These are phyloP conservation scores for Evansstolkia leycettana DNA, from an alignment of 495 filamentous ascomycete genomes.

Conservation along the genomic window DNA sequence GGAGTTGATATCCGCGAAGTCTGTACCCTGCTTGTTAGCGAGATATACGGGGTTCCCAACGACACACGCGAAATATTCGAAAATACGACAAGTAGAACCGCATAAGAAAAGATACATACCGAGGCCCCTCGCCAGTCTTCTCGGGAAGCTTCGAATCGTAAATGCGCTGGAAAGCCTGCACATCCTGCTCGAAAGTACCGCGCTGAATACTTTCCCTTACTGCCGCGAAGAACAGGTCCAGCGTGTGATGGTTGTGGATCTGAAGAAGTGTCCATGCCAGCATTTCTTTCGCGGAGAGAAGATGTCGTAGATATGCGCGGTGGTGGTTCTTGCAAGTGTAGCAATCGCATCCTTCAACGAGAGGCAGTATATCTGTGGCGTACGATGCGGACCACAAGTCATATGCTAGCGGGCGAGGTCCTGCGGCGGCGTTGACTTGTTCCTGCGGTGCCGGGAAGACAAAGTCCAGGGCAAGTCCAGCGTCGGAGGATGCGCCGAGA, in stretches of 20 bases:
- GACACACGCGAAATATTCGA: no score
- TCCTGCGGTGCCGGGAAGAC: constrained; percentile 40
- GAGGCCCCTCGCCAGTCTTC: constrained; percentile 64
- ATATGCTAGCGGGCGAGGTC: constrained; percentile 46
- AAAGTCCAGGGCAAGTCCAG: constrained; percentile 77
- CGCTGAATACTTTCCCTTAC: constrained; percentile 49
- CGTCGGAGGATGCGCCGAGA: constrained; percentile 60
- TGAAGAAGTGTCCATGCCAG: constrained; percentile 87
- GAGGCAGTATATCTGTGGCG: constrained; percentile 43
- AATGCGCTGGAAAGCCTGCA: constrained; percentile 36
- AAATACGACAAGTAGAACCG: background rate
- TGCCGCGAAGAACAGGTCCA: constrained; percentile 60
- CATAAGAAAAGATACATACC: constrained; percentile 29
- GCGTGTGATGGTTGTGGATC: constrained; percentile 69
- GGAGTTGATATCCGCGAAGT: constrained; percentile 75
- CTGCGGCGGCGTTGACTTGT: background rate
- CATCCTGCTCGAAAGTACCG: constrained; percentile 51
- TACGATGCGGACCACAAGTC: constrained; percentile 59
- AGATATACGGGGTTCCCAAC: no score
- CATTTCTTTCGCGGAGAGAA: constrained; percentile 87
- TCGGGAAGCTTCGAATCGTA: constrained; percentile 63
- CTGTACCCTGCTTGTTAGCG: constrained; percentile 18
- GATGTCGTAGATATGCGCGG: constrained; percentile 74
- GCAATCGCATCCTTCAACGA: constrained; percentile 55
- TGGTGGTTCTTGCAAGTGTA: constrained; percentile 80